These are phyloP conservation scores for Simplicillium aogashimaense DNA, from an alignment of 2,329 filamentous ascomycete genomes.

Conservation along the genomic window DNA sequence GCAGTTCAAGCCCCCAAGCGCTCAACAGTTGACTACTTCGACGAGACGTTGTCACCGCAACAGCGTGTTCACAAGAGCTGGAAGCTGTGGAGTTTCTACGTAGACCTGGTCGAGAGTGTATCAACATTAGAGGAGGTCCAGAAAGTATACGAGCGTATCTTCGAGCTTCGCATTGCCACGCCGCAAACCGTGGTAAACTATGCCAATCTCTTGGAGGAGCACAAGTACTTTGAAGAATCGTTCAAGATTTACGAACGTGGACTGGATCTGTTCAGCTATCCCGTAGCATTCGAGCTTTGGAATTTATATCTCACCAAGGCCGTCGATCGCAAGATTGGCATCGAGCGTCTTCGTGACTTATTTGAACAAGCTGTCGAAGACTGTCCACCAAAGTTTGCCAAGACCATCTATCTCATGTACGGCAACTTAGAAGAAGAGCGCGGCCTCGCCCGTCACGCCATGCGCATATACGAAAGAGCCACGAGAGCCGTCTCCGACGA, in stretches of 20 bases:
- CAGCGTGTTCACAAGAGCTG: conserved; percentile 98
- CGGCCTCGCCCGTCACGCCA: conserved; percentile 87
- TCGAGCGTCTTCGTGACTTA: conserved; percentile 85
- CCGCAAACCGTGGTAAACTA: conserved; percentile 99
- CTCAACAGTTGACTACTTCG: conserved; percentile 98
- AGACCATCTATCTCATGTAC: conserved; percentile 96
- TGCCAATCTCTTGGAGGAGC: conserved; percentile 86
- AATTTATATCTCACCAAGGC: conserved; percentile 97
- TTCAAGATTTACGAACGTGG: conserved; percentile 98
- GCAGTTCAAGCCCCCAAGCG: conserved; percentile 93
- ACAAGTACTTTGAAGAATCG: conserved; percentile 91
- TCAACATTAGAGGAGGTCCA: conserved; percentile 83
- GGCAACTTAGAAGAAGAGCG: conserved; percentile 94
- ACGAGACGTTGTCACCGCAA: conserved; percentile 86
- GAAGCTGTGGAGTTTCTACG: conserved; percentile 99
- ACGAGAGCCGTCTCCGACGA: conserved; percentile 92
- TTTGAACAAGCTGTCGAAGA: conserved; percentile 96
- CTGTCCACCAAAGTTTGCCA: conserved; percentile 91
- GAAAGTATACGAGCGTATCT: conserved; percentile 93
- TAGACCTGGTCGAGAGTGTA: conserved; percentile 93
- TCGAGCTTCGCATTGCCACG: conserved; percentile 94
- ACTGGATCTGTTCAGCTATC: conserved; percentile 95
- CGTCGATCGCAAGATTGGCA: conserved; percentile 89
- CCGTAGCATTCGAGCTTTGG: conserved; percentile 97
- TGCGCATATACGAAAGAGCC: conserved; percentile 97